These are phyloP conservation scores for Pichia ethanolica DNA, from an alignment of 805 yeast species.

Conservation along the genomic window DNA sequence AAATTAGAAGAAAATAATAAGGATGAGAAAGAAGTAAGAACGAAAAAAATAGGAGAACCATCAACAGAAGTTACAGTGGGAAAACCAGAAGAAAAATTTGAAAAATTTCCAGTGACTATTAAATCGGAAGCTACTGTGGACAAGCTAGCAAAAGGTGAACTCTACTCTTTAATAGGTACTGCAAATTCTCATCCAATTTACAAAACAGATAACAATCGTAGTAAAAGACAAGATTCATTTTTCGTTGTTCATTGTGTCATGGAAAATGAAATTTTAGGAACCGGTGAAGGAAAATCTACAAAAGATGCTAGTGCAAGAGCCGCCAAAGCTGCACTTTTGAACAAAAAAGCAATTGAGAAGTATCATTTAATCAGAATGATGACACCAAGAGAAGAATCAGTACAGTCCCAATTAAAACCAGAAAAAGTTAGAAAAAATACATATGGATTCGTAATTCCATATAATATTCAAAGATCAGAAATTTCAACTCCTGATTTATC, in stretches of 20 bases:
- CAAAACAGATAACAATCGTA: constrained; percentile 24
- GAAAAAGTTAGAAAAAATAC: not conserved
- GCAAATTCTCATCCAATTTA: constrained; percentile 61
- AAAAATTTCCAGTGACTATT: constrained; percentile 14
- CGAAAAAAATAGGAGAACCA: not conserved
- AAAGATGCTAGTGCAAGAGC: constrained; percentile 81
- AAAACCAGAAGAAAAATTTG: constrained; percentile 9
- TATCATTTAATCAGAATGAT: constrained; percentile 51
- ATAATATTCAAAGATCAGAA: constrained; percentile 1
- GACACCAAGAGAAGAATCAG: constrained; percentile 34
- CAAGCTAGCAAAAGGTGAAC: constrained; percentile 64
- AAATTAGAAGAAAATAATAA: too few relatives aligned
- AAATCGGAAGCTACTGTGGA: constrained; percentile 33
- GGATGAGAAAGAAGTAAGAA: not conserved
- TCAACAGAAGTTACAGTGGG: not conserved
- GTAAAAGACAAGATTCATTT: constrained; percentile 25
- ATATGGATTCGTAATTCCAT: not conserved
- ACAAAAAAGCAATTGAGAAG: constrained; percentile 53
- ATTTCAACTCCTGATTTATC: not conserved
- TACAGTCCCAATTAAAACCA: not conserved
- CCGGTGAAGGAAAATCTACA: constrained; percentile 59
- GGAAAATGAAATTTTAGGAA: constrained; percentile 60
- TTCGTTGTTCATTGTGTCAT: constrained; percentile 48
- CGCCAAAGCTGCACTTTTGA: constrained; percentile 69
- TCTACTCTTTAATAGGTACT: constrained; percentile 74